These are phyloP conservation scores for Aristolochia californica DNA, from an alignment of 164 flowering plant genomes.

Conservation along the genomic window DNA sequence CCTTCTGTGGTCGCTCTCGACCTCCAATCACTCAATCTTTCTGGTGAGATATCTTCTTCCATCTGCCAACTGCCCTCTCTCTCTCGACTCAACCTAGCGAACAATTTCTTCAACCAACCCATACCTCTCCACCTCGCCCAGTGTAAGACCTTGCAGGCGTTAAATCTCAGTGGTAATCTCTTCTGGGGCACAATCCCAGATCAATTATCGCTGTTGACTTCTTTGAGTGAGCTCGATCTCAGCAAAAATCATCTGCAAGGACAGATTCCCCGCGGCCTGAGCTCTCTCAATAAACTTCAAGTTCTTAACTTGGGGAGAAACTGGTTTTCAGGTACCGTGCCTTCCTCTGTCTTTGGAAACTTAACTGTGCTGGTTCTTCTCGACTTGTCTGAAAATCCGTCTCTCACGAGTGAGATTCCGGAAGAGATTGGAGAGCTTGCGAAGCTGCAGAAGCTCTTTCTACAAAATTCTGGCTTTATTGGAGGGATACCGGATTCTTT, in stretches of 20 bases:
- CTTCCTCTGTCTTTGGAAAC: slow-evolving; percentile 35
- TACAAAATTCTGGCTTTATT: slow-evolving; percentile 60
- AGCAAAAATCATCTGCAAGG: slow-evolving; percentile 65
- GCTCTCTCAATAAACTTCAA: slow-evolving; percentile 34
- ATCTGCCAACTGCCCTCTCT: slow-evolving; percentile 49
- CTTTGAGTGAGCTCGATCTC: slow-evolving; percentile 53
- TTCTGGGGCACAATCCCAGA: slow-evolving; percentile 82
- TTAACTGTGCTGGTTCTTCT: slow-evolving; percentile 53
- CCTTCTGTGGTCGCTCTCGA: slow-evolving; percentile 37
- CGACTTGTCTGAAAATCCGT: slow-evolving; percentile 60
- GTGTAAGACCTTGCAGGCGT: slow-evolving; percentile 38
- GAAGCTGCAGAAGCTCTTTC: slow-evolving; percentile 51
- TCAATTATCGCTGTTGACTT: slow-evolving; percentile 45
- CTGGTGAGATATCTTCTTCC: slow-evolving; percentile 66
- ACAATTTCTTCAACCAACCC: slow-evolving; percentile 61
- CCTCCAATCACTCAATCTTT: slow-evolving; percentile 63
- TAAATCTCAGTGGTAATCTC: slow-evolving; percentile 74
- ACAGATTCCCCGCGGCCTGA: slow-evolving; percentile 47
- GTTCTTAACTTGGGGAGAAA: slow-evolving; percentile 69
- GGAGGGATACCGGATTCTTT: slow-evolving; percentile 59
- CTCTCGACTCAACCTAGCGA: slow-evolving; percentile 54
- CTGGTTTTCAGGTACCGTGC: slow-evolving; percentile 53
- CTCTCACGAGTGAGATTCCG: slow-evolving; percentile 58
- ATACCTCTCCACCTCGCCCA: slow-evolving; percentile 69
- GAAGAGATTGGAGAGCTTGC: slow-evolving; percentile 43